Evolutionary conservation across 2,329 filamentous ascomycete genomes (phyloP).

Genomic region (Fonsecaea erecta): DNA sequence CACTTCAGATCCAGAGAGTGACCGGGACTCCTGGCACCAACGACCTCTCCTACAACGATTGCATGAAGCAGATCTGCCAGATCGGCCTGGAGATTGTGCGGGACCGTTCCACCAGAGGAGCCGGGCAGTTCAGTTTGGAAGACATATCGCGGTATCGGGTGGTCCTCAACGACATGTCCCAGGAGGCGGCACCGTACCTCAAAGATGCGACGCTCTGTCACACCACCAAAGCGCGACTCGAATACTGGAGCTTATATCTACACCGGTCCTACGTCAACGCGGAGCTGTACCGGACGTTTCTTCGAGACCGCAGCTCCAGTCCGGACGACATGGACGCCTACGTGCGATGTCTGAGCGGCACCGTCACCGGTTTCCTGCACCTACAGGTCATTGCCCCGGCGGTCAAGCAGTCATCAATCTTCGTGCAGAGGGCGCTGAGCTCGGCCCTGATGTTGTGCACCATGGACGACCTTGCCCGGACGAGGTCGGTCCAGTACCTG

Average conservation of each 20-base stretch:
- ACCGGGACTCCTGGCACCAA: neutral
- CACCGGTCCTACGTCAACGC: slow-evolving; percentile 66
- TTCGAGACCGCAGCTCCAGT: neutral
- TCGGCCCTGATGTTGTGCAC: neutral
- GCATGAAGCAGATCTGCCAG: slow-evolving; percentile 41
- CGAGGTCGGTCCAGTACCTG: neutral
- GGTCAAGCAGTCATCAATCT: neutral
- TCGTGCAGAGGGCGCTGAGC: neutral
- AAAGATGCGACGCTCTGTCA: slow-evolving; percentile 55
- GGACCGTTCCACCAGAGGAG: slow-evolving; percentile 57
- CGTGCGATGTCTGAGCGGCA: neutral
- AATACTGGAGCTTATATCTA: slow-evolving; percentile 64
- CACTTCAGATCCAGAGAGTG: slow-evolving; percentile 15
- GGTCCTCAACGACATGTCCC: slow-evolving; percentile 60
- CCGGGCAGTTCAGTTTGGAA: slow-evolving; percentile 56
- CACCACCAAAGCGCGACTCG: slow-evolving; percentile 55
- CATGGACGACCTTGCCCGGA: neutral
- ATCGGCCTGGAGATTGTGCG: slow-evolving; percentile 37
- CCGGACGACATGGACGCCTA: neutral
- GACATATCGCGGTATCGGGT: slow-evolving; percentile 61
- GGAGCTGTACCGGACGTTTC: slow-evolving; percentile 60
- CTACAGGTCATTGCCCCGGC: neutral
- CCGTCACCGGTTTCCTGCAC: neutral
- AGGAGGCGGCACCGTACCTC: slow-evolving; percentile 61
- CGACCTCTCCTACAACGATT: slow-evolving; percentile 39